Evolutionary conservation across 2,329 filamentous ascomycete species (phyloP).

Genomic region (Septoria petroselini): DNA sequence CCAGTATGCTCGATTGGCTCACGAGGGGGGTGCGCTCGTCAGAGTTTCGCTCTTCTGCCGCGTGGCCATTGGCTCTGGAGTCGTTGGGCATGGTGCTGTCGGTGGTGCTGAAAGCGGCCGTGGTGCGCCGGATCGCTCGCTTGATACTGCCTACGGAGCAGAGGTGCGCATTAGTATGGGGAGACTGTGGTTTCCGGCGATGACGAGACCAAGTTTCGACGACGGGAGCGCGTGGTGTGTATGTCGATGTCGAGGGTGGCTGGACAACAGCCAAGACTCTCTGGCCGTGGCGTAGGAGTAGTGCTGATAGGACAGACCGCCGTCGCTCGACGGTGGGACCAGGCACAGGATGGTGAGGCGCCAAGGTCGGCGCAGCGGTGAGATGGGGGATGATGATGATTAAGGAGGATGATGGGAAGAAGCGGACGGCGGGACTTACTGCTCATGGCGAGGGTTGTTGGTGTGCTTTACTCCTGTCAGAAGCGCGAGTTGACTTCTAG

Average conservation of each 20-base stretch:
- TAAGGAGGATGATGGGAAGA: neutral
- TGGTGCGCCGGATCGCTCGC: conserved; percentile 29
- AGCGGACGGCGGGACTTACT: conserved; percentile 7
- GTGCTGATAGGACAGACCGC: conserved; percentile 7
- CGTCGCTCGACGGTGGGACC: neutral
- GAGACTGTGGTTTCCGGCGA: neutral
- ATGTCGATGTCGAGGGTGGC: conserved; percentile 5
- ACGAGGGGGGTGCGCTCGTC: conserved; percentile 35
- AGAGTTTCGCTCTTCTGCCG: conserved; percentile 15
- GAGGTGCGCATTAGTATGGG: conserved; percentile 6
- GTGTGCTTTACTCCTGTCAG: neutral
- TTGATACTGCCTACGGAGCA: conserved; percentile 16
- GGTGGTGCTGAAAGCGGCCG: conserved; percentile 22
- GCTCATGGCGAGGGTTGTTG: conserved; percentile 8
- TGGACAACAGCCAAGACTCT: conserved; percentile 14
- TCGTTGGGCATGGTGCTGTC: conserved; percentile 17
- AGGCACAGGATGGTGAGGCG: conserved; percentile 1
- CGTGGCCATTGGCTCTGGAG: conserved; percentile 23
- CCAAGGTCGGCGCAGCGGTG: conserved; percentile 11
- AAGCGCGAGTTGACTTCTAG: neutral
- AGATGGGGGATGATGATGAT: neutral
- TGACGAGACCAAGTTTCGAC: neutral
- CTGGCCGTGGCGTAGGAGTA: conserved; percentile 4
- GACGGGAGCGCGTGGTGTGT: neutral
- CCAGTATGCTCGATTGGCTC: conserved; percentile 21